Evolutionary conservation across 2,329 filamentous ascomycete species (phyloP).

Genomic region (Boeremia exigua): DNA sequence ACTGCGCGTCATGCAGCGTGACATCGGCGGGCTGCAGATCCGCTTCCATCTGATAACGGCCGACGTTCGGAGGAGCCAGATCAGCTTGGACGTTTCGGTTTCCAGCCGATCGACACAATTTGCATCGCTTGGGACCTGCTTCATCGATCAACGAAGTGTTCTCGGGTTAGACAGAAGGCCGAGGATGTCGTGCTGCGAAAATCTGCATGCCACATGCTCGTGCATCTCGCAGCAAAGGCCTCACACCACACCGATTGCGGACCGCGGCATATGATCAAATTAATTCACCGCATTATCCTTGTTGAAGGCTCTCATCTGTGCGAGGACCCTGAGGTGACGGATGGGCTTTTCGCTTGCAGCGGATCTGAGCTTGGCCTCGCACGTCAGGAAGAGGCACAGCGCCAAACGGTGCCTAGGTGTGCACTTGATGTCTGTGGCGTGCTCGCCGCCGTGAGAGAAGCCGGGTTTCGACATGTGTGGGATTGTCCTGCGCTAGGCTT

Average conservation of each 20-base stretch:
- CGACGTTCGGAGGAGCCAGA: slow-evolving; percentile 31
- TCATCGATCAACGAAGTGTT: slow-evolving; percentile 13
- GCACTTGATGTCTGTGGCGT: slow-evolving; percentile 15
- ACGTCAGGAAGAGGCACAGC: slow-evolving; percentile 20
- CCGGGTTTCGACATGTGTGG: slow-evolving; percentile 2
- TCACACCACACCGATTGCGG: slow-evolving; percentile 16
- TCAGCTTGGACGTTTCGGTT: background rate
- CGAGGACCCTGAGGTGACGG: background rate
- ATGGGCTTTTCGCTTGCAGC: slow-evolving; percentile 26
- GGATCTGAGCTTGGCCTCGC: slow-evolving; percentile 28
- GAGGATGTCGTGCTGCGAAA: slow-evolving; percentile 11
- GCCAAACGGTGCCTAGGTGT: background rate
- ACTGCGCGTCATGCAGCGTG: slow-evolving; percentile 29
- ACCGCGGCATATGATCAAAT: background rate
- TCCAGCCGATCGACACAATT: slow-evolving; percentile 13
- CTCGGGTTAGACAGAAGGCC: slow-evolving; percentile 13
- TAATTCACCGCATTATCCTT: background rate
- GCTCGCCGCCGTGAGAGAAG: background rate
- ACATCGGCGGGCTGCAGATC: slow-evolving; percentile 28
- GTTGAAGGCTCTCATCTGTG: background rate
- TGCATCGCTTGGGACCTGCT: slow-evolving; percentile 12
- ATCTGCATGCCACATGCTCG: slow-evolving; percentile 14
- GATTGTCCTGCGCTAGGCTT: background rate
- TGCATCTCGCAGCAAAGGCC: background rate
- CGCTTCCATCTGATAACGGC: slow-evolving; percentile 41